phyloP scores from a whole-genome alignment of 1,284 basidiomycete species.

The Trichosporon sp. region DNA sequence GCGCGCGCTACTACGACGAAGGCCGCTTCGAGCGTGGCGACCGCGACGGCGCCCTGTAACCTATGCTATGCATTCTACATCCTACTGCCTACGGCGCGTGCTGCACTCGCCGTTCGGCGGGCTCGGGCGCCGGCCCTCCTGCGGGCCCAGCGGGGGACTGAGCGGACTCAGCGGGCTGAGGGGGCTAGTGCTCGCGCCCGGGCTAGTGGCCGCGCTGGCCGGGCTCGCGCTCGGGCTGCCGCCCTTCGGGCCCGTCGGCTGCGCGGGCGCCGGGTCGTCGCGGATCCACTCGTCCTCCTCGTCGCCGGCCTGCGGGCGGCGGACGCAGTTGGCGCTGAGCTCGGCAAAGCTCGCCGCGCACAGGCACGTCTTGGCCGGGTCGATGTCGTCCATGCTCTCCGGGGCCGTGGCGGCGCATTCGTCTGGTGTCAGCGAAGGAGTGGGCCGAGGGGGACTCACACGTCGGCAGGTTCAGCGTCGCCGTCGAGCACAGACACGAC shows the following conservation, averaged over 20 bases:
- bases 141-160: neutral
- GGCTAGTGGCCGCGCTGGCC: neutral
- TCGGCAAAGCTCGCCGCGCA: constrained; percentile 37
- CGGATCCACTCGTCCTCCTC: constrained; percentile 13
- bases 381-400: constrained; percentile 22
- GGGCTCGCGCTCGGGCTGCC: neutral
- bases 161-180: neutral
- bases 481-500: constrained; percentile 37
- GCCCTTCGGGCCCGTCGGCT: neutral
- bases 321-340: constrained; percentile 34
- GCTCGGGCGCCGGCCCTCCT: too few relatives aligned
- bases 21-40: constrained; percentile 51
- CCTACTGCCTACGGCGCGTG: neutral
- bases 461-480: constrained; percentile 37
- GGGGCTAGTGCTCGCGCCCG: neutral
- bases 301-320: neutral
- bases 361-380: constrained; percentile 27
- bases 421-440: constrained; percentile 15
- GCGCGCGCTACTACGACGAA: constrained; percentile 78
- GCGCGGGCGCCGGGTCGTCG: neutral
- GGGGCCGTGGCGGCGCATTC: constrained; percentile 15
- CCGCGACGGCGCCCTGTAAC: constrained; percentile 34
- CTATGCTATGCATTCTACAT: neutral
- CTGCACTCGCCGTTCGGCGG: neutral
- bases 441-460: constrained; percentile 25